Base-by-base conservation (phyloP, 1,284 basidiomycete species). In the Ustilago tritici region DNA sequence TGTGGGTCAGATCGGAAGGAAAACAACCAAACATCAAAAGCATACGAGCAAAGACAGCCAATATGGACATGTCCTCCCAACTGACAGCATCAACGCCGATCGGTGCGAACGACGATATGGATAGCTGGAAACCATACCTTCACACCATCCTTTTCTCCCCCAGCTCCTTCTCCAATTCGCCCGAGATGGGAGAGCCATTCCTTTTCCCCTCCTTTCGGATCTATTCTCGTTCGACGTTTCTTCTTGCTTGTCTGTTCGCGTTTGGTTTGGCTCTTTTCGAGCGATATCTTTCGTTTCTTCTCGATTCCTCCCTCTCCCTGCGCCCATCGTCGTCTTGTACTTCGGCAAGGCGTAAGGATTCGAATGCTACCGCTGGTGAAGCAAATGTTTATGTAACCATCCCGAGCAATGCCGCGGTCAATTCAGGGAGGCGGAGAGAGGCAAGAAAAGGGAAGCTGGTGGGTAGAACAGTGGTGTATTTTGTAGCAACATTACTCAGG, bases 51-150 rank as follows among this genome's bases (percentile, higher is more conserved):
- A 11, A 50, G n/a, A 12, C 8, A 54, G 52, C 43, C 5, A 64
- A 28, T 41, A 70, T 70, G 67, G 67, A 65, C 49, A 64, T 65
- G 61, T 65, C 67, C 11, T n/a, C 43, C 8, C 28, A 49, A 8
- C 19, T 40, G 38, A 3, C 9, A n/a, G 19, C 60, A 1, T 14
- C 49, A 5, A 23, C 47, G 6, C 31, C 14, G 1, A 11, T 4
- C 17, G 32, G 12, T 7, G 11, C 12, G 8, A 23, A 17, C 14
- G 23, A 40, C 17, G 52, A 61, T 17, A 70, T 76, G 68, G 56
- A 70, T 15, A 36, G 34, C 9, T 70, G 73, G 68, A 70, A 76
- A 43, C 73, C 73, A 2, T 76, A 67, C 54, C 73, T 76, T 12
- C 73, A 76, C 59, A 76, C 73, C 2, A 67, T 65, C 9, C 61